These are phyloP conservation scores for Rhizophagus prolifer DNA, from an alignment of 192 early-diverging fungal genomes.

Conservation along the genomic window DNA sequence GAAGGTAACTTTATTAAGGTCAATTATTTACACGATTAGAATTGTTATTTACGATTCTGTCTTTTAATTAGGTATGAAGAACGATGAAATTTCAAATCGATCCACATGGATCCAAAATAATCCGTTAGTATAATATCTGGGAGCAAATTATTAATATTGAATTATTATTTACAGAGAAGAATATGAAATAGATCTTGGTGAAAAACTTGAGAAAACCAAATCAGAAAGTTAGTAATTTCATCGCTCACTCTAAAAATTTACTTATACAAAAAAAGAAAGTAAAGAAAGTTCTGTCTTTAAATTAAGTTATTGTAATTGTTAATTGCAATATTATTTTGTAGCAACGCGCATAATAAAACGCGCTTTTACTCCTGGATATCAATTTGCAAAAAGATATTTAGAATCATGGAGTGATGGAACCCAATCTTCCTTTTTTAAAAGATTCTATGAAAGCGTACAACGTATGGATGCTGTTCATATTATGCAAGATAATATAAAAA, in stretches of 20 bases:
- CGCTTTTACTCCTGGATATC: constrained; percentile 38
- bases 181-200: constrained; percentile 38
- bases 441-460: constrained; percentile 39
- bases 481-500: constrained; percentile 35
- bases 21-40: background rate
- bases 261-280: background rate
- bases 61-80: constrained; percentile 29
- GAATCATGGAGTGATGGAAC: constrained; percentile 46
- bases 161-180: constrained; percentile 22
- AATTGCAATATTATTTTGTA: constrained; percentile 6
- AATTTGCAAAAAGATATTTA: constrained; percentile 36
- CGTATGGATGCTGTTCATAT: constrained; percentile 43
- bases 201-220: constrained; percentile 30
- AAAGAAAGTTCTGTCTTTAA: no score
- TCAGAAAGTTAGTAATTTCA: constrained; percentile 29
- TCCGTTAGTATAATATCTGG: background rate
- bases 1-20: constrained; percentile 19
- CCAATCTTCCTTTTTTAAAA: constrained; percentile 40
- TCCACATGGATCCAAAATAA: background rate
- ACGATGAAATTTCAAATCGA: background rate
- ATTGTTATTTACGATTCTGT: background rate
- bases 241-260: background rate
- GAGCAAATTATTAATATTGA: background rate
- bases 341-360: constrained; percentile 30
- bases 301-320: background rate